A percentile compares a stretch with the other conserved stretches of the same genome.
phyloP scores from a whole-genome alignment of 2,329 filamentous ascomycete species.

The Chaetomiaceae sp. region DNA sequence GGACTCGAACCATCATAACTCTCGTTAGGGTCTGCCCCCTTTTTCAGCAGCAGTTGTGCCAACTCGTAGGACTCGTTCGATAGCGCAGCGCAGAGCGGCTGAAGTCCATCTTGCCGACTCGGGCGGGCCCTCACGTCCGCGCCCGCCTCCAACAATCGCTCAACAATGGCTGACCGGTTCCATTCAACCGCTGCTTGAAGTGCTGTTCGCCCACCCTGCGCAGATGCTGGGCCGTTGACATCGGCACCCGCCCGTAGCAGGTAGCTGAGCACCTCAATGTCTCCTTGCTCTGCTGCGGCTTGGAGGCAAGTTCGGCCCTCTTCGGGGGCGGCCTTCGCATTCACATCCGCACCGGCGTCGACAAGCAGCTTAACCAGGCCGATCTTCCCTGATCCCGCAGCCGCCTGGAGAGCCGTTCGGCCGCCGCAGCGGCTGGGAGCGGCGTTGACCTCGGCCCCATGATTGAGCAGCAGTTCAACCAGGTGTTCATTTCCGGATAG shows the following conservation, averaged over 20 bases:
- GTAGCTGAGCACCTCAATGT: not conserved
- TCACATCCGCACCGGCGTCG: not conserved
- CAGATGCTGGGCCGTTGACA: not conserved
- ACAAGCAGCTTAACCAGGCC: not conserved
- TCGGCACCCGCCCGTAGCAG: not conserved
- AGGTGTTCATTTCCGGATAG: not conserved
- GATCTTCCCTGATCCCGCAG: not conserved
- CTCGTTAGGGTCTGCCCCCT: too few relatives aligned
- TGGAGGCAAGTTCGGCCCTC: not conserved
- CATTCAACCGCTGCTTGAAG: not conserved
- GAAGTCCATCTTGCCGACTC: too few relatives aligned
- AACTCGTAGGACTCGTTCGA: too few relatives aligned
- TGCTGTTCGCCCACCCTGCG: not conserved
- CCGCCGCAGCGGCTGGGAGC: not conserved
- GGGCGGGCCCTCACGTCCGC: too few relatives aligned
- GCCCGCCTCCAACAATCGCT: not conserved
- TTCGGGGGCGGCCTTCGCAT: not conserved
- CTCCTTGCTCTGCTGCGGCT: not conserved
- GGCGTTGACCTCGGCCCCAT: not conserved
- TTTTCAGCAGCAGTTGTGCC: too few relatives aligned
- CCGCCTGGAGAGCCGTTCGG: not conserved
- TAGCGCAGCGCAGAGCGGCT: too few relatives aligned
- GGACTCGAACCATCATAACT: too few relatives aligned
- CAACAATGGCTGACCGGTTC: not conserved
- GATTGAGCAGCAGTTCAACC: not conserved